Base-by-base conservation (phyloP, 2,329 filamentous ascomycete genomes). In the Phoma sp. region DNA sequence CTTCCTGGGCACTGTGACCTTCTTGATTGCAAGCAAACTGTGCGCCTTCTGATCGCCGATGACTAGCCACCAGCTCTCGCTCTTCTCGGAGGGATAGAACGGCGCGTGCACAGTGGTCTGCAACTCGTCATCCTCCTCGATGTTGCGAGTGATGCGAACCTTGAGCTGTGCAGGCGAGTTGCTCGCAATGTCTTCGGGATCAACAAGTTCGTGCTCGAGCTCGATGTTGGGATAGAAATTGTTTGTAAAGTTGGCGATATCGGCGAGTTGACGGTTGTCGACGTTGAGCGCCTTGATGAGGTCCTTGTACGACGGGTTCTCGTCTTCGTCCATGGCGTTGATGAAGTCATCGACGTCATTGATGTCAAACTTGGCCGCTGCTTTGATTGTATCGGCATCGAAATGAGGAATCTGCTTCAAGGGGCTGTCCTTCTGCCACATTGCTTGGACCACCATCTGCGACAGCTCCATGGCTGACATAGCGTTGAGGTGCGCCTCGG, bases 391-490 rank as follows among this genome's bases (percentile, higher is more conserved):
- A 57, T 93, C 88, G 33, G 88, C 85, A 13, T 88, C 86, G 74
- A 98, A 98, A 79, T 98, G 91, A 64, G 95, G 95, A 69, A 99
- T 97, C 77, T 99, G 95, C 80, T 97, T 97, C 63, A 99, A 83
- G 35, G 95, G 93, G 67, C 90, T 96, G 75, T 99, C 95, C 53
- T 93, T 89, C 77, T 99, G 93, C 95, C 95, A 99, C 91, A 98
- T 96, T 44, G 89, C 93, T 78, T 99, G 95, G 3, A 99, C 93
- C 47, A 96, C 91, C 95, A 99, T 99, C 73, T 99, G 95, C 10
- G 91, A 96, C 85, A 99, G 91, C 75, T 99, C 95, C 93, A 99
- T 99, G 25, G 95, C 95, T 67, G 89, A 93, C 88, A 97, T 96
- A 56, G 95, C 93, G 71, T 99, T 99, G 58, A 99, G 83, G 68